phyloP scores from a whole-genome alignment of 768 basidiomycete species.

The Mycena pura region DNA sequence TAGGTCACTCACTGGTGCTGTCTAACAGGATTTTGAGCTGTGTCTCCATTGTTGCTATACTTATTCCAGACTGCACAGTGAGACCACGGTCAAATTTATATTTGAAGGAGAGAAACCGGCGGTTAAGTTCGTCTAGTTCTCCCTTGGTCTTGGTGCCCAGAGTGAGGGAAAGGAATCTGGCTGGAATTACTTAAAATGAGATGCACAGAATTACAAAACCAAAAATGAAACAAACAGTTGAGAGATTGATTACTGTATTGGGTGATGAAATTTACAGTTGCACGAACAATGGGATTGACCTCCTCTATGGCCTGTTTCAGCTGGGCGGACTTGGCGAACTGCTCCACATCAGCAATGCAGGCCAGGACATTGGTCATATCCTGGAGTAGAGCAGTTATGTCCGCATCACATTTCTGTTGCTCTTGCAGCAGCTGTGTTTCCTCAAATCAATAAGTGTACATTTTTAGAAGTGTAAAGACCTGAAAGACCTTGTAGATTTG shows the following conservation, averaged over 20 bases:
- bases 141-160: background rate
- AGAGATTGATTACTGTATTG: slow-evolving; percentile 17
- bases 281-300: slow-evolving; percentile 29
- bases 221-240: slow-evolving; percentile 3
- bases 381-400: slow-evolving; percentile 15
- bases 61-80: slow-evolving; percentile 26
- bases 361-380: slow-evolving; percentile 31
- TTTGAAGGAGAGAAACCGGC: slow-evolving; percentile 27
- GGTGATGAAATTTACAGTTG: slow-evolving; percentile 33
- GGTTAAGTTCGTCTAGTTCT: slow-evolving; percentile 26
- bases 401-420: background rate
- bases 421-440: background rate
- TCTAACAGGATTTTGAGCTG: slow-evolving; percentile 17
- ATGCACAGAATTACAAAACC: background rate
- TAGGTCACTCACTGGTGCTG: background rate
- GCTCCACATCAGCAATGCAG: slow-evolving; percentile 31
- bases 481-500: slow-evolving; percentile 26
- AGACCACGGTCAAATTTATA: slow-evolving; percentile 34
- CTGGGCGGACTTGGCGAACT: slow-evolving; percentile 29
- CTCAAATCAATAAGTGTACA: background rate
- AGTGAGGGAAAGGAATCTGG: background rate
- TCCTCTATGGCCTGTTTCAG: slow-evolving; percentile 33
- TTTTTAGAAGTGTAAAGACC: background rate
- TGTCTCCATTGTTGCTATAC: slow-evolving; percentile 13
- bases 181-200: background rate